Evolutionary conservation across 805 yeast species (phyloP), one percentile per base, ranked within the genome.

Genomic region (Blastobotrys peoriensis): DNA sequence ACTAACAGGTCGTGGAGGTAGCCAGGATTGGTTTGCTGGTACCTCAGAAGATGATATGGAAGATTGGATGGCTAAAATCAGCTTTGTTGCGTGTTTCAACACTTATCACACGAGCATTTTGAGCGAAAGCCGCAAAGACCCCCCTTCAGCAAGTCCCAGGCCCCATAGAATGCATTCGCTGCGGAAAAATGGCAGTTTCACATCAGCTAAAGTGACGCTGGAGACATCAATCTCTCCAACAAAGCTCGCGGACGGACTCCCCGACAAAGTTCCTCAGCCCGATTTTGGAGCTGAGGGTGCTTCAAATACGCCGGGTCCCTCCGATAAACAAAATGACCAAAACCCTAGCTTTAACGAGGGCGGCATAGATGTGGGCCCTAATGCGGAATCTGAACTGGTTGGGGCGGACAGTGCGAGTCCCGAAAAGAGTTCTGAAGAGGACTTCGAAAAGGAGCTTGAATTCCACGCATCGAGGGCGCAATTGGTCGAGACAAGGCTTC

Each of bases 1-100:
- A 8, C 51, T 65, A 3, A 58, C 60, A 3, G 55, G 58, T 15
- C 46, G 61, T 10, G 63, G 59, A 10, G 60, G 59, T 5, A 45
- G 57, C n/a, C 61, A 58, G 35, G 66, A 63, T 47, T 59, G 63
- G 62, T 53, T 62, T 65, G 44, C 74, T 64, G 76, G 79, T 10
- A 61, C 57, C 4, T 63, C 64, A 18, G 57, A 59, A n/a, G 61
- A 61, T 18, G 85, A 79, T 34, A 63, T 74, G 61, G 56, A 62
- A n/a, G 73, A 74, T 18, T 83, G 89, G 89, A 70, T 81, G 33
- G 67, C 65, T 27, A 60, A 74, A 5, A 75, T 79, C 54, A 79
- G 79, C 51, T 72, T 67, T 50, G 64, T 75, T 5, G 69, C 79
- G 1, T 68, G 81, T 0, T 58, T 76, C 44, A 70, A 69, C 30